Percentiles rank a stretch among this genome's conserved stretches.
phyloP scores from a whole-genome alignment of 75 land plant genomes.

The Pinus taeda region DNA sequence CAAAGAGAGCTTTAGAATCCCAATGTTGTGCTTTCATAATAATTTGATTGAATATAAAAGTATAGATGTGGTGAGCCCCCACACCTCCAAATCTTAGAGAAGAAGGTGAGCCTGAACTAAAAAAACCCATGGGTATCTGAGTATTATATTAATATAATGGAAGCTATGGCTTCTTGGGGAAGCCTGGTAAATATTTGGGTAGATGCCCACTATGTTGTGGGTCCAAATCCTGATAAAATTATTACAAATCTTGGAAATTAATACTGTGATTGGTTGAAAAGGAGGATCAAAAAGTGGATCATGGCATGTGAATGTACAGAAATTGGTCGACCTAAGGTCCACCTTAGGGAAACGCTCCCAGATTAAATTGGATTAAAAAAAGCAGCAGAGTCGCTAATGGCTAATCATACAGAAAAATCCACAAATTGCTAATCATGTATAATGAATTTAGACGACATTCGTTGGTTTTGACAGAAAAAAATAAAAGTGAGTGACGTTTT shows the following conservation, averaged over 20 bases:
- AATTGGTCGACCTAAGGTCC: neutral
- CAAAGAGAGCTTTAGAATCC: neutral
- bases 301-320: constrained; percentile 11
- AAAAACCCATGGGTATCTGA: neutral
- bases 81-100: neutral
- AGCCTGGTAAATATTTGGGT: neutral
- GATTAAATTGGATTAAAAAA: neutral
- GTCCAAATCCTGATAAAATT: neutral
- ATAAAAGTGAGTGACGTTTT: neutral
- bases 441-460: too few relatives aligned
- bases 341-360: neutral
- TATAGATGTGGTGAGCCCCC: neutral
- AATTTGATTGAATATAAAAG: neutral
- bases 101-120: neutral
- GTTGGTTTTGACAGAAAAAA: neutral
- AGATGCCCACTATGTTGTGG: constrained; percentile 10
- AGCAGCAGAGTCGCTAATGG: too few relatives aligned
- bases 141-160: neutral
- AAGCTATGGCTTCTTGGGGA: neutral
- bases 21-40: neutral
- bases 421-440: too few relatives aligned
- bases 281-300: constrained; percentile 7
- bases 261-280: constrained; percentile 1
- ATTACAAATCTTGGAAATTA: neutral
- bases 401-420: too few relatives aligned